phyloP scores from a whole-genome alignment of 2,329 filamentous ascomycete species.

The Fusarium sp. region DNA sequence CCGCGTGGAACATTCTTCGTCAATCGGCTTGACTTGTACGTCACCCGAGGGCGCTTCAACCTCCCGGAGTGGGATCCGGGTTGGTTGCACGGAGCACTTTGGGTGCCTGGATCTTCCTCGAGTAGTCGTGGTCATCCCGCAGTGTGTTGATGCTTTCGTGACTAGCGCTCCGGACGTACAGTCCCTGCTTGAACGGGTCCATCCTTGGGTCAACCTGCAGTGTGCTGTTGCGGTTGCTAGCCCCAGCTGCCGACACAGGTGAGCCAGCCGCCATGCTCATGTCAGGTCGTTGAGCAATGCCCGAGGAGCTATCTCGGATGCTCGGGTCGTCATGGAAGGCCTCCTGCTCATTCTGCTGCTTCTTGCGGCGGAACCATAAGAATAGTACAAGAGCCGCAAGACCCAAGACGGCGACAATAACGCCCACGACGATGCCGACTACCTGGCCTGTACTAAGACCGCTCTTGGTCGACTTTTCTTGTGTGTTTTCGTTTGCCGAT shows the following conservation, averaged over 20 bases:
- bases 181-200: slow-evolving; percentile 67
- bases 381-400: slow-evolving; percentile 52
- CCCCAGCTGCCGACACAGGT: slow-evolving; percentile 47
- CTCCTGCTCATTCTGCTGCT: slow-evolving; percentile 54
- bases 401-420: slow-evolving; percentile 57
- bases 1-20: slow-evolving; percentile 24
- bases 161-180: slow-evolving; percentile 69
- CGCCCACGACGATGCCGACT: slow-evolving; percentile 64
- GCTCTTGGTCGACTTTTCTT: slow-evolving; percentile 27
- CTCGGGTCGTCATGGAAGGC: slow-evolving; percentile 58
- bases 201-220: slow-evolving; percentile 71
- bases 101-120: slow-evolving; percentile 65
- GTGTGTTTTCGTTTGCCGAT: slow-evolving; percentile 31
- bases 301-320: slow-evolving; percentile 62
- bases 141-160: slow-evolving; percentile 72
- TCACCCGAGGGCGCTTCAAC: slow-evolving; percentile 1
- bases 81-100: slow-evolving; percentile 72
- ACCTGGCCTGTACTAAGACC: slow-evolving; percentile 59
- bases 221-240: slow-evolving; percentile 62
- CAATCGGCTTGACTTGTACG: slow-evolving; percentile 4
- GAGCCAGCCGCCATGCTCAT: slow-evolving; percentile 51
- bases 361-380: slow-evolving; percentile 58
- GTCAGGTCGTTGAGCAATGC: slow-evolving; percentile 57
- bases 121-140: slow-evolving; percentile 74
- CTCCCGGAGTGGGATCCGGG: slow-evolving; percentile 60